Percentiles rank a stretch among this genome's conserved stretches.
Conservation (phyloP, 371 early-diverging fungal genomes). For the Haplosporangium sp. region DNA sequence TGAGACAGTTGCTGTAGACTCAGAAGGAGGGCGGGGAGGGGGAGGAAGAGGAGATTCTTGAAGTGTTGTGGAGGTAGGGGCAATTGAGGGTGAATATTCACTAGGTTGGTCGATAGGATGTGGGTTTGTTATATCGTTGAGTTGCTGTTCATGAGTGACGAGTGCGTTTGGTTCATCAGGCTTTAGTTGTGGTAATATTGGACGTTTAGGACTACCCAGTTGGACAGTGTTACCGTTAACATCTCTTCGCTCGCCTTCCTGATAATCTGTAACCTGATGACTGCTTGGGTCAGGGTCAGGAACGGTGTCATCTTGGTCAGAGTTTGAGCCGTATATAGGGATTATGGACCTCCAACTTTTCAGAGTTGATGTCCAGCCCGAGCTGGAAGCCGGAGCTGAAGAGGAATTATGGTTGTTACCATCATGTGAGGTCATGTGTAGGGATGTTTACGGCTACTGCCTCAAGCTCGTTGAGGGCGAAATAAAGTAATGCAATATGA, state of each 20-base stretch:
- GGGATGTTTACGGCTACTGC: neutral
- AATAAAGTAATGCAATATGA: neutral
- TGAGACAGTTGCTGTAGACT: neutral
- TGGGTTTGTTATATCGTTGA: neutral
- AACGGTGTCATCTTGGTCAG: conserved; percentile 15
- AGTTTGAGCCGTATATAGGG: conserved; percentile 17
- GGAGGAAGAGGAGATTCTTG: neutral
- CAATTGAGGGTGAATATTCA: neutral
- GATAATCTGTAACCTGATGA: conserved; percentile 51
- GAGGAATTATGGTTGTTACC: conserved; percentile 2
- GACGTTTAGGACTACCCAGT: conserved; percentile 4
- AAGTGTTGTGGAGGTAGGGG: neutral
- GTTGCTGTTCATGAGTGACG: neutral
- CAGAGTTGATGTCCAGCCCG: conserved; percentile 16
- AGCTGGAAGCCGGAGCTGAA: conserved; percentile 10
- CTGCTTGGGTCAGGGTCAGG: conserved; percentile 30
- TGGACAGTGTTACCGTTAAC: conserved; percentile 34
- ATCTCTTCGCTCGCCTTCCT: conserved; percentile 40
- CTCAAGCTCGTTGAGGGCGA: neutral
- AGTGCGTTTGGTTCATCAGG: neutral
- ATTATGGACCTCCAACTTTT: conserved; percentile 27
- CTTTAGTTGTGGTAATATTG: neutral
- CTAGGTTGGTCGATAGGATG: neutral
- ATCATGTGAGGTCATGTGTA: conserved; percentile 8
- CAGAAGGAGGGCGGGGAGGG: neutral